These are phyloP conservation scores for Arxiozyma telluris DNA, from an alignment of 1,139 yeast genomes.

Conservation along the genomic window DNA sequence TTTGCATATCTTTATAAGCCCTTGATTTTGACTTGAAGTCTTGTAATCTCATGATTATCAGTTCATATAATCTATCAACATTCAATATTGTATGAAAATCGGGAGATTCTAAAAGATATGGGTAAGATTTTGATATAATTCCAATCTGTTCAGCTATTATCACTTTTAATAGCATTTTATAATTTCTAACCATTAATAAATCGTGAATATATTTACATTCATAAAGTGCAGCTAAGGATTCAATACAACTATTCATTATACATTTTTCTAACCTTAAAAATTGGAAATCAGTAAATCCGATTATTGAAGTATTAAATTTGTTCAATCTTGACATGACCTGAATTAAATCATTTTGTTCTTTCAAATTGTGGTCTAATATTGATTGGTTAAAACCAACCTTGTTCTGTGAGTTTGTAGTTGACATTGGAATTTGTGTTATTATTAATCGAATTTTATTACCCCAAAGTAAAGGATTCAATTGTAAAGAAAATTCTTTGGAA, in stretches of 20 bases:
- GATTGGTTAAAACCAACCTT: too few relatives aligned
- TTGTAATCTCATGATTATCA: neutral
- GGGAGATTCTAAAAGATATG: slow-evolving; percentile 28
- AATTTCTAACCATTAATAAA: slow-evolving; percentile 36
- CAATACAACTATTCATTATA: slow-evolving; percentile 63
- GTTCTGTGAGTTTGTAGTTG: too few relatives aligned
- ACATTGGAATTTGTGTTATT: neutral
- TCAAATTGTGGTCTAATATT: too few relatives aligned
- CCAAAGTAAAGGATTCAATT: neutral
- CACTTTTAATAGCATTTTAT: slow-evolving; percentile 31
- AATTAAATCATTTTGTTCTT: neutral
- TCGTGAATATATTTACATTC: slow-evolving; percentile 61
- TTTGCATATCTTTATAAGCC: neutral
- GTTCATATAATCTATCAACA: slow-evolving; percentile 34
- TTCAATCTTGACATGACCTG: neutral
- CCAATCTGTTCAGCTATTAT: slow-evolving; percentile 42
- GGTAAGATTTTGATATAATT: slow-evolving; percentile 37
- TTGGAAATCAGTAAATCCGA: slow-evolving; percentile 40
- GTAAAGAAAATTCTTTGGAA: neutral
- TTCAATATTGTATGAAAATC: slow-evolving; percentile 36
- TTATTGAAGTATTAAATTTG: slow-evolving; percentile 6
- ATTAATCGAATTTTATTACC: neutral
- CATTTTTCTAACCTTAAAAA: slow-evolving; percentile 59
- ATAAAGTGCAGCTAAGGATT: slow-evolving; percentile 60
- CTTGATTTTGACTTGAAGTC: neutral